Evolutionary conservation across 345 rosid species (phyloP), one percentile per base, ranked within the genome.

Genomic region (Citrus glauca): DNA sequence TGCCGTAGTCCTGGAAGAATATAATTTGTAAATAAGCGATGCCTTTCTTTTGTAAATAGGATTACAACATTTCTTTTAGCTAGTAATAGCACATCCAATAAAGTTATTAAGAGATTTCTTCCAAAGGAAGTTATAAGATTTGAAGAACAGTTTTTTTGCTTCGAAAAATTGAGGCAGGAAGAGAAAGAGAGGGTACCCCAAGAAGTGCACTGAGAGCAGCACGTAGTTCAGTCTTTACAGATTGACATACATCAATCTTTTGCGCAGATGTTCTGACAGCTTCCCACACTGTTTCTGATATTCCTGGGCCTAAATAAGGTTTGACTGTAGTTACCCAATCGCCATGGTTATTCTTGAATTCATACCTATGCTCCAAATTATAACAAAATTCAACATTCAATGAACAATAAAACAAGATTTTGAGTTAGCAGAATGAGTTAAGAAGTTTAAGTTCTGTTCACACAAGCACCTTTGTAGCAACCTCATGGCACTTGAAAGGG

Each of bases 281-380:
- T 78, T 91, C 91, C 85, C 89, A 85, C 60, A 93, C 83, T 65
- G 91, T 84, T 82, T 87, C 87, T 28, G 86, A 82, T 87, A 92
- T 86, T 45, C 87, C 89, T 0, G 97, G 95, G 86, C 97, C 97
- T 24, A 96, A 81, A 70, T 87, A 72, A 5, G 97, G 99, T 48
- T 91, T 92, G 59, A 88, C 91, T 37, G 76, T 80, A 6, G 82
- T 85, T 66, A 92, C 72, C 98, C 97, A 91, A 81, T 90, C 91
- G 28, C 90, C 88, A 48, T 96, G 97, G 82, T 90, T 86, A 13
- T 77, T 90, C 93, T 92, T 95, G 86, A 96, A 93, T 79, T 93
- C 99, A 77, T 81, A 80, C 90, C 98, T 93, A 74, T 1, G 28
- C 53, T 72, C 73, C 79, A 85, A 64, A 76, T 13, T 8, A 22